phyloP scores from a whole-genome alignment of 1,284 basidiomycete genomes.

The Pisolithus thermaeus region DNA sequence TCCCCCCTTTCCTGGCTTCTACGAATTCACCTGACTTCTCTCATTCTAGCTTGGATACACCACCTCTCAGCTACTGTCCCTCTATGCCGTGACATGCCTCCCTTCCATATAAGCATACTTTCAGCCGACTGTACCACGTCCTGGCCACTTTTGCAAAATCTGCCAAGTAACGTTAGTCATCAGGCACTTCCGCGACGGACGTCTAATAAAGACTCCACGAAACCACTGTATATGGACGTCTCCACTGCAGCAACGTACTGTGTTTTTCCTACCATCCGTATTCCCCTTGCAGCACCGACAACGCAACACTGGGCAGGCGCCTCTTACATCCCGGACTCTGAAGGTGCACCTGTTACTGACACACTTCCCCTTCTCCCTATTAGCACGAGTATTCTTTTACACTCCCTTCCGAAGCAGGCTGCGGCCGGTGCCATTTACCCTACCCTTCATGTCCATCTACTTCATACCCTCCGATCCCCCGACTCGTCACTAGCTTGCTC shows the following conservation, averaged over 20 bases:
- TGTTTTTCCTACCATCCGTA: constrained; percentile 34
- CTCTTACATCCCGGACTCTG: constrained; percentile 29
- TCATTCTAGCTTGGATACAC: constrained; percentile 56
- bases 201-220: constrained; percentile 19
- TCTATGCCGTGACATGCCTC: constrained; percentile 32
- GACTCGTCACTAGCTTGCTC: constrained; percentile 32
- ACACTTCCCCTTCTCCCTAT: constrained; percentile 43
- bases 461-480: constrained; percentile 40
- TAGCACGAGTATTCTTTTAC: constrained; percentile 52
- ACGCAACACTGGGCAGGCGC: constrained; percentile 17
- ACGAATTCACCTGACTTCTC: neutral
- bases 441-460: constrained; percentile 58
- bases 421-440: constrained; percentile 18
- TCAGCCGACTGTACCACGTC: constrained; percentile 50
- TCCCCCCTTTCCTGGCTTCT: neutral
- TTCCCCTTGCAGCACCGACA: constrained; percentile 33
- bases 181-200: constrained; percentile 20
- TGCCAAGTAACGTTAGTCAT: constrained; percentile 6
- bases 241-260: constrained; percentile 48
- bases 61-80: constrained; percentile 39
- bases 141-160: constrained; percentile 42
- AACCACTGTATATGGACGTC: constrained; percentile 37
- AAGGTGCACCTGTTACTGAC: constrained; percentile 20
- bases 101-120: constrained; percentile 50
- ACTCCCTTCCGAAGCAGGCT: constrained; percentile 34